Evolutionary conservation across 2,329 filamentous ascomycete species (phyloP), one percentile per base, ranked within the genome.

Genomic region (Cladosporium velox): DNA sequence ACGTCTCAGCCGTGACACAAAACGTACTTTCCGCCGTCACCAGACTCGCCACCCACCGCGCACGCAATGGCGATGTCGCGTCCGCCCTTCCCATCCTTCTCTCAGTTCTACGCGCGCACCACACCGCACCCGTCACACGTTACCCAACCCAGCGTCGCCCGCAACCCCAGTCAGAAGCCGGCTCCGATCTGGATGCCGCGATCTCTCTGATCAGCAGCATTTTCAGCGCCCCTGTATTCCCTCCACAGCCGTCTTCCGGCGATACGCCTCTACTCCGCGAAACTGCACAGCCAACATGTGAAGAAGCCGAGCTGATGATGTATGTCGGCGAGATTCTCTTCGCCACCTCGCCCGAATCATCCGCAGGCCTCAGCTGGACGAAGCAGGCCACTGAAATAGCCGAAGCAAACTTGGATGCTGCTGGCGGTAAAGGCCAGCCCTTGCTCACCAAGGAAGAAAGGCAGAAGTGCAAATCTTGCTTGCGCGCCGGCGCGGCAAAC

Each of bases 251-350:
- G 0, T 82, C 86, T 0, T 88, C 91, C 59, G 93, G 93, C 64
- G 86, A 90, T 57, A 79, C 86, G 3, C 84, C 89, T 0, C 87
- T 93, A 0, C 79, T 84, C 65, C 89, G 91, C 57, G 82, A 84
- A 32, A 65, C 67, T 2, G 87, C 91, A 7, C 68, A 70, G 30
- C 72, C 73, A 70, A 85, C 86, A 44, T 97, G 93, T 77, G 90
- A 95, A 70, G 93, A 97, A 78, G 92, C 93, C 2, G 92, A 88
- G 0, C 80, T 97, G 15, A 93, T 92, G 83, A 85, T 93, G 28
- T 95, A 97, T 78, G 94, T 98, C 69, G 94, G 94, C 66, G 94
- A 98, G 80, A 96, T 98, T 61, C 85, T 98, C 35, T 97, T 91
- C 77, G 87, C 91, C 0, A 86, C 86, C 4, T 84, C 86, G 3